Evolutionary conservation across 495 filamentous ascomycete species (phyloP), one percentile per base, ranked within the genome.

Genomic region (Pseudotulostoma volvatum): DNA sequence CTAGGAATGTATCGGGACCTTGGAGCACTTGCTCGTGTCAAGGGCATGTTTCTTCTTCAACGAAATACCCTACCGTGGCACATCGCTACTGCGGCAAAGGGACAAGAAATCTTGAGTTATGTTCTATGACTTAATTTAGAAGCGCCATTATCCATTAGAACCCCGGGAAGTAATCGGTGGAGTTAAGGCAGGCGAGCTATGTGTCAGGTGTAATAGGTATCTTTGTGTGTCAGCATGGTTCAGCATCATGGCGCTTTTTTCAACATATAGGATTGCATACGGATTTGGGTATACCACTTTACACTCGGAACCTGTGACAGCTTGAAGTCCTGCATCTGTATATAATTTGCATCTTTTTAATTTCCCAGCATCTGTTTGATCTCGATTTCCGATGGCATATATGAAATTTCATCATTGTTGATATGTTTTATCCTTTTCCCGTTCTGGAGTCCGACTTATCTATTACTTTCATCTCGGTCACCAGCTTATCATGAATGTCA

Each of bases 61-160:
- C 58, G 54, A 17, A 76, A 78, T 41, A 68, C 77, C 0, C 52
- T 86, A 45, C 87, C 87, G 16, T 88, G 82, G 80, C 86, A 95
- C 67, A 66, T 95, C 43, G 79, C 74, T 18, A 80, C 74, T n/a
- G 85, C 77, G 20, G 67, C 79, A 47, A 77, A 78, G 54, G 81
- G 56, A 15, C 63, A 67, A 34, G 58, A 63, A 47, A 47, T 64
- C 17, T 36, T 67, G 41, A 67, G 63, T 43, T 62, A 63, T 53
- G 54, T 61, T 49, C 48, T 67, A 40, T 67, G 42, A 60, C 18
- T 15, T 30, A 21, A 11, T 18, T n/a, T n/a, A n/a, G n/a, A n/a
- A n/a, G n/a, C n/a, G n/a, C n/a, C n/a, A n/a, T n/a, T n/a, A n/a
- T n/a, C n/a, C n/a, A n/a, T n/a, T n/a, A 11, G 11, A 28, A 5